phyloP scores from a whole-genome alignment of 257 asterid genomes.

The Capsicum rhomboideum region DNA sequence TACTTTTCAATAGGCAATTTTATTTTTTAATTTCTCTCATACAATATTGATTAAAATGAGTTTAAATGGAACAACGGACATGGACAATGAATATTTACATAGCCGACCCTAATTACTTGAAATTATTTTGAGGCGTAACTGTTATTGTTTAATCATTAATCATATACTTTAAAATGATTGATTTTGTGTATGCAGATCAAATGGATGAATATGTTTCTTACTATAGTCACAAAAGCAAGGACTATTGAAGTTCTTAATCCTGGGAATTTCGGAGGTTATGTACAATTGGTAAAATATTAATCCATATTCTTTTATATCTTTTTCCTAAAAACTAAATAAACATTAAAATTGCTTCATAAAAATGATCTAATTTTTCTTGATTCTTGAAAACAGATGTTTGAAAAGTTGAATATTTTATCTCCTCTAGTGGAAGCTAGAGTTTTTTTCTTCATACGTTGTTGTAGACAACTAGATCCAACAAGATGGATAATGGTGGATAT shows the following conservation, averaged over 20 bases:
- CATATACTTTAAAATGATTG: neutral
- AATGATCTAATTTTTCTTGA: neutral
- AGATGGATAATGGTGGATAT: conserved; percentile 59
- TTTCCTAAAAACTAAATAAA: neutral
- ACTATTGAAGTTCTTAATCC: conserved; percentile 40
- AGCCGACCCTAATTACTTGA: neutral
- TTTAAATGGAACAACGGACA: neutral
- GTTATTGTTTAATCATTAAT: neutral
- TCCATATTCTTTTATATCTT: neutral
- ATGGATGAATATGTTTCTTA: conserved; percentile 58
- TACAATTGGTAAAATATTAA: conserved; percentile 11
- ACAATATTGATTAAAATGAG: neutral
- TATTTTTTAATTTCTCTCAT: neutral
- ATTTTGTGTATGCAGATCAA: conserved; percentile 32
- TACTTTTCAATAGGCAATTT: neutral
- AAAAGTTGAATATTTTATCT: conserved; percentile 51
- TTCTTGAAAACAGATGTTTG: conserved; percentile 44
- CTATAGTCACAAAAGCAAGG: conserved; percentile 42
- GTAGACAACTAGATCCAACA: conserved; percentile 35
- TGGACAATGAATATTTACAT: neutral
- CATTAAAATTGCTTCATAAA: neutral
- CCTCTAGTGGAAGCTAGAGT: conserved; percentile 77
- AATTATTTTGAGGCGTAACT: neutral
- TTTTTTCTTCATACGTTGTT: conserved; percentile 46
- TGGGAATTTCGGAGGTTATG: conserved; percentile 32